A percentile compares a stretch with the other conserved stretches of the same genome.
Conservation (phyloP, 352 stramenopile genomes). For the Thraustochytrium striatum region DNA sequence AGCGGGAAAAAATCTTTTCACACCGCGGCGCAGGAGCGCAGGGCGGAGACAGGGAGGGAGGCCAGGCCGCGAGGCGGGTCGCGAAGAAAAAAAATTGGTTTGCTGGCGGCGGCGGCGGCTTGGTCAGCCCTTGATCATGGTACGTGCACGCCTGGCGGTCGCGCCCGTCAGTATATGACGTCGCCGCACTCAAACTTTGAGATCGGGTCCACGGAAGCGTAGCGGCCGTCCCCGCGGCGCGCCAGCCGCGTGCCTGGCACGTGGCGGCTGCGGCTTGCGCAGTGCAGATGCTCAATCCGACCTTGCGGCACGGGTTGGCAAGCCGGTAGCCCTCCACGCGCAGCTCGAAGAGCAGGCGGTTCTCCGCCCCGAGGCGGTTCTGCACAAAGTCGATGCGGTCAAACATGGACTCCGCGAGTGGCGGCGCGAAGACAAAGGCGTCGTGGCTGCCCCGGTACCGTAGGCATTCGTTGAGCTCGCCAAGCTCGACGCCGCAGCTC, state of each 20-base stretch:
- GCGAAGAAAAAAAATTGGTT: too few relatives aligned
- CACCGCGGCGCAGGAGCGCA: too few relatives aligned
- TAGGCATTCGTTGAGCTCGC: conserved; percentile 2
- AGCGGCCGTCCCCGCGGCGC: neutral
- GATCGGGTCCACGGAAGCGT: conserved; percentile 24
- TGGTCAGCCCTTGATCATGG: too few relatives aligned
- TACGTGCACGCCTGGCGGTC: too few relatives aligned
- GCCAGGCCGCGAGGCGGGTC: too few relatives aligned
- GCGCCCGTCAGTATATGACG: conserved; percentile 36
- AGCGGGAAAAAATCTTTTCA: too few relatives aligned
- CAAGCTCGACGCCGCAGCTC: neutral
- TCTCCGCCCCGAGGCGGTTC: conserved; percentile 37
- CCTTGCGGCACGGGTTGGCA: conserved; percentile 11
- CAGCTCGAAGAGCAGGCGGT: conserved; percentile 28
- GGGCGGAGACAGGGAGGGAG: too few relatives aligned
- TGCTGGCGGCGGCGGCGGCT: too few relatives aligned
- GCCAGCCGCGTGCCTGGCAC: neutral
- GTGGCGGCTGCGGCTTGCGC: neutral
- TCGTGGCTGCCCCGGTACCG: conserved; percentile 32
- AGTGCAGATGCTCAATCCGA: conserved; percentile 18
- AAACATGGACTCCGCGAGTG: neutral
- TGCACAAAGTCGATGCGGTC: conserved; percentile 17
- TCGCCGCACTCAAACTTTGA: conserved; percentile 11
- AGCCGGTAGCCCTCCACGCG: conserved; percentile 10
- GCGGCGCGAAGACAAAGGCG: conserved; percentile 30